phyloP scores from a whole-genome alignment of 768 basidiomycete species.

The Astraeus odoratus region DNA sequence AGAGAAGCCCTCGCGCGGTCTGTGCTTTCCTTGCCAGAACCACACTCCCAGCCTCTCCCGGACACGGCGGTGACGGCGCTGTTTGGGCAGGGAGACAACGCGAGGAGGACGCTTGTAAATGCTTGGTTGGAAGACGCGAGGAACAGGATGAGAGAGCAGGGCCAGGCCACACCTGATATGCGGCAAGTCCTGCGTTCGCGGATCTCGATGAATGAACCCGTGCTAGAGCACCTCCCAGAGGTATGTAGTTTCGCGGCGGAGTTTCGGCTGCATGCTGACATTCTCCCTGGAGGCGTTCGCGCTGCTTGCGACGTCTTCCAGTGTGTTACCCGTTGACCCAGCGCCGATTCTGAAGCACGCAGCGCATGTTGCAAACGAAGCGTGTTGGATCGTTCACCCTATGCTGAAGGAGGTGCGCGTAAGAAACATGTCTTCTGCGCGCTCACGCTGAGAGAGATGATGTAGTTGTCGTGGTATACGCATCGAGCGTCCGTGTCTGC shows the following conservation, averaged over 20 bases:
- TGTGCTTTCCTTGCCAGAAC: constrained; percentile 44
- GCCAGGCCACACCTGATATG: constrained; percentile 20
- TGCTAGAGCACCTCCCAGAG: constrained; percentile 59
- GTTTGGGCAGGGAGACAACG: constrained; percentile 65
- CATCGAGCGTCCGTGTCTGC: constrained; percentile 57
- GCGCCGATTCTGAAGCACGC: constrained; percentile 56
- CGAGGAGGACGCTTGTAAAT: constrained; percentile 55
- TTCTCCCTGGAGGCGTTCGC: constrained; percentile 62
- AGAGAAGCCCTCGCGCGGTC: constrained; percentile 61
- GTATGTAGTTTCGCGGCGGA: constrained; percentile 30
- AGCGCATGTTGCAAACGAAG: constrained; percentile 57
- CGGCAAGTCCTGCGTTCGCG: constrained; percentile 49
- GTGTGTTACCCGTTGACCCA: constrained; percentile 49
- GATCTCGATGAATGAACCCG: constrained; percentile 61
- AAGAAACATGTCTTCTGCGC: neutral
- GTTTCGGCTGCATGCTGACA: neutral
- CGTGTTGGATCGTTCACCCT: constrained; percentile 55
- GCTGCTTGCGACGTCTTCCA: constrained; percentile 48
- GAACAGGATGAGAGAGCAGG: constrained; percentile 35
- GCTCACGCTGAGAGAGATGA: neutral
- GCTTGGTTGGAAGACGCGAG: constrained; percentile 72
- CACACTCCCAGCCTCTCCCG: constrained; percentile 53
- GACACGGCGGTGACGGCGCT: constrained; percentile 66
- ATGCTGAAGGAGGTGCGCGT: constrained; percentile 48
- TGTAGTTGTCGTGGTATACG: constrained; percentile 67